Percentiles rank a stretch among this genome's conserved stretches.
phyloP scores from a whole-genome alignment of 2,329 filamentous ascomycete genomes.

The Ophiocordyceps robertsii region DNA sequence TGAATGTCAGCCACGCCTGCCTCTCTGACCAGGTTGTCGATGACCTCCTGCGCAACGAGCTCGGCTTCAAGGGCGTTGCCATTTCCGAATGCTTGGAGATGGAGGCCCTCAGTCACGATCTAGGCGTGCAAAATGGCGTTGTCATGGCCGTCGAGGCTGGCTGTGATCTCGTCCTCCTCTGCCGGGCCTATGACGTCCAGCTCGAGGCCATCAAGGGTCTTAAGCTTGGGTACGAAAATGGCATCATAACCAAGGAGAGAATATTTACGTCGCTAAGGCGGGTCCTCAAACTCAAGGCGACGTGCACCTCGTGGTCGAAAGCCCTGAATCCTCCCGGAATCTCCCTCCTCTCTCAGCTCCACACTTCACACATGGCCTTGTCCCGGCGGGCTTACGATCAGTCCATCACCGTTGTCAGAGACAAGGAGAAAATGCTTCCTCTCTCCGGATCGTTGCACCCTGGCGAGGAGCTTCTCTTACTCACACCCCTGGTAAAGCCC shows the following conservation, averaged over 20 bases:
- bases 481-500: constrained; percentile 84
- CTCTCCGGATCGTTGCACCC: constrained; percentile 68
- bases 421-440: constrained; percentile 75
- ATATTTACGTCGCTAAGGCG: constrained; percentile 70
- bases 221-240: constrained; percentile 80
- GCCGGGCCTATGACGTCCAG: constrained; percentile 76
- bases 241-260: constrained; percentile 69
- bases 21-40: constrained; percentile 88
- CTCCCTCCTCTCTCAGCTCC: constrained; percentile 62
- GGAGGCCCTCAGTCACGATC: constrained; percentile 89
- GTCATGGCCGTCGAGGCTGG: constrained; percentile 97
- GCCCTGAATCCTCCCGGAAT: constrained; percentile 80
- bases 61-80: constrained; percentile 82
- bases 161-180: constrained; percentile 82
- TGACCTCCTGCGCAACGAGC: constrained; percentile 72
- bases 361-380: constrained; percentile 67
- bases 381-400: constrained; percentile 81
- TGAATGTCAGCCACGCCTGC: constrained; percentile 93
- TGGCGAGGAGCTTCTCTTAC: constrained; percentile 75
- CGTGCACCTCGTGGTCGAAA: constrained; percentile 80
- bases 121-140: constrained; percentile 91
- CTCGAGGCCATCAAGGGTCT: constrained; percentile 84
- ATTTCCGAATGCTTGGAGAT: constrained; percentile 95
- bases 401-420: constrained; percentile 84
- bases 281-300: constrained; percentile 68